Base-by-base conservation (phyloP, 139 green algal species). In the Chlorella sp. region DNA sequence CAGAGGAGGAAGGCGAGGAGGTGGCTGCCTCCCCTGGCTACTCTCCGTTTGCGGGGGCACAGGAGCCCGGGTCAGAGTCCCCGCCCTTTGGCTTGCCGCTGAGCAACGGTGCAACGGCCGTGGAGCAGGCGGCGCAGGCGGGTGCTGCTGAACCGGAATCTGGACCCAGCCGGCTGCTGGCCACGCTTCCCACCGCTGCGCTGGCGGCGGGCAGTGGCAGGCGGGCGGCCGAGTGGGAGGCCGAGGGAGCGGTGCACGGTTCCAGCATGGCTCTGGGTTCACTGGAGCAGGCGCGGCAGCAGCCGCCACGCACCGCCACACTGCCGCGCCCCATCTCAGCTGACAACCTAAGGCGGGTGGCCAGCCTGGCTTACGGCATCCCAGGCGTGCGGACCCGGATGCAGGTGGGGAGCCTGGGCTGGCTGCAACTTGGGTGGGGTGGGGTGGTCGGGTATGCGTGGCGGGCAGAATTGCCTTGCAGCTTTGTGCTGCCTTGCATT, bases 321-420 rank as follows among this genome's bases (percentile, higher is more conserved):
- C 79, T 84, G 79, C 44, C 79, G 3, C 64, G 79, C 38, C 65
- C 64, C 44, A 62, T 76, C 64, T 41, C n/a, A 20, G 34, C 65
- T 13, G n/a, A 65, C 20, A 30, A 76, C 64, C 44, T 77, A n/a
- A n/a, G n/a, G 28, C 6, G 62, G 9, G 79, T 68, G 46, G 64
- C 44, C 64, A 84, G 44, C 65, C n/a, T 84, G 79, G 54, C 43
- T 3, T 5, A n/a, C 1, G 60, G 60, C 64, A 64, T 77, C 17
- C 64, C 79, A 13, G 19, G 64, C 32, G 41, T 84, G 24, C 44
- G 79, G 8, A 84, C 65, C 28, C 79, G 79, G 7, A n/a, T 28
- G 7, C 40, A 65, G 62, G 32, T 64, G 60, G 2, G 40, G n/a
- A n/a, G n/a, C n/a, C n/a, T n/a, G n/a, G n/a, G n/a, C n/a, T n/a